phyloP scores from a whole-genome alignment of 2,329 filamentous ascomycete species.

The Chaetoscypha palmicola region DNA sequence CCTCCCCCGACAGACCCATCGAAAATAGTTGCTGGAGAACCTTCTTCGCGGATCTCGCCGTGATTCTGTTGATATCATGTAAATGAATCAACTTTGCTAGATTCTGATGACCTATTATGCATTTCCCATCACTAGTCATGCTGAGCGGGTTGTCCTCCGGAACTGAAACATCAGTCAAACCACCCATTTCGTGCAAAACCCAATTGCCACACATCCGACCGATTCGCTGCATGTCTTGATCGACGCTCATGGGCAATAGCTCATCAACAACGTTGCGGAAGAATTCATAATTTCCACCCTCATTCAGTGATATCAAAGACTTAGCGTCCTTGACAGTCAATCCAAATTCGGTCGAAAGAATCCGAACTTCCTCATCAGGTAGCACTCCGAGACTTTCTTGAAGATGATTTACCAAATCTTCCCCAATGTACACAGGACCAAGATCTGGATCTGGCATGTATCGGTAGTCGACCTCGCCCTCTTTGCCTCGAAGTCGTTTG shows the following conservation, averaged over 20 bases:
- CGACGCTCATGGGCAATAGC: conserved; percentile 9
- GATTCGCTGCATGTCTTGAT: conserved; percentile 21
- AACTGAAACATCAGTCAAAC: conserved; percentile 47
- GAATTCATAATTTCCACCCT: conserved; percentile 74
- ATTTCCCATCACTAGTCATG: conserved; percentile 22
- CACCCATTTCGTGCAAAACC: conserved; percentile 71
- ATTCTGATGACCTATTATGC: conserved; percentile 19
- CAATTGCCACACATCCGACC: conserved; percentile 51
- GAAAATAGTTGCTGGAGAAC: conserved; percentile 48
- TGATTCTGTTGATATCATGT: conserved; percentile 39
- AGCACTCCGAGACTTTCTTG: conserved; percentile 56
- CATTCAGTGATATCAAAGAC: conserved; percentile 69
- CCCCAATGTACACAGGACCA: conserved; percentile 66
- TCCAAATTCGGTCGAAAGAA: conserved; percentile 55
- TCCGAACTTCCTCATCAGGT: conserved; percentile 63
- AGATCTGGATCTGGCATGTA: conserved; percentile 98
- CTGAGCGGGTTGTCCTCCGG: conserved; percentile 23
- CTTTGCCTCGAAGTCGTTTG: conserved; percentile 76
- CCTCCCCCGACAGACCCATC: conserved; percentile 32
- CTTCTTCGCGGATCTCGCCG: conserved; percentile 51
- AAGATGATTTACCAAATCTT: conserved; percentile 61
- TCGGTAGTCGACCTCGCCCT: conserved; percentile 93
- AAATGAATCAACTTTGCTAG: conserved; percentile 40
- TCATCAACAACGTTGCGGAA: conserved; percentile 60
- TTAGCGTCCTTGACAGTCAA: conserved; percentile 77